Conservation (phyloP, 306 rosid species). For the Vigna unguiculata region DNA sequence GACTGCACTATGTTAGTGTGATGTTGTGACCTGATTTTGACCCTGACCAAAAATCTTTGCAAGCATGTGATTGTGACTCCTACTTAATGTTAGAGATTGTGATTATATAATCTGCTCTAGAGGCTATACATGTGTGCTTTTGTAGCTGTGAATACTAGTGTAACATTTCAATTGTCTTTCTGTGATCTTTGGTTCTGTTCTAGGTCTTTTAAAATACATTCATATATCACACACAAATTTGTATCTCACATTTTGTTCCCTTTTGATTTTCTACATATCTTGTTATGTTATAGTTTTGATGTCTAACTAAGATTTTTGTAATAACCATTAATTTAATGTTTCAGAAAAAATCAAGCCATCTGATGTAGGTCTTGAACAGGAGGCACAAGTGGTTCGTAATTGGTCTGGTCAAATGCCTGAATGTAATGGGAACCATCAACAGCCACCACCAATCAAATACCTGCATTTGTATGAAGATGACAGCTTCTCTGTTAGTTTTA, state of each 20-base stretch:
- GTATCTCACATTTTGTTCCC: slow-evolving; percentile 1
- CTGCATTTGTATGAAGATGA: slow-evolving; percentile 83
- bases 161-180: slow-evolving; percentile 18
- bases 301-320: slow-evolving; percentile 19
- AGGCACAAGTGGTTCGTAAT: slow-evolving; percentile 86
- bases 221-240: background rate
- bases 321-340: slow-evolving; percentile 42
- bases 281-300: slow-evolving; percentile 19
- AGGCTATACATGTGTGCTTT: background rate
- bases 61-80: background rate
- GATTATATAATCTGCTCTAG: background rate
- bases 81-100: background rate
- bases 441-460: slow-evolving; percentile 85
- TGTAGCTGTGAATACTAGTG: background rate
- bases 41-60: background rate
- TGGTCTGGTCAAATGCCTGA: slow-evolving; percentile 69
- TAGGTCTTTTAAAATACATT: slow-evolving; percentile 8
- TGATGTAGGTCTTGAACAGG: slow-evolving; percentile 95
- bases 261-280: slow-evolving; percentile 20
- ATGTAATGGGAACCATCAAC: slow-evolving; percentile 64
- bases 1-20: background rate
- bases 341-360: slow-evolving; percentile 96
- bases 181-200: background rate
- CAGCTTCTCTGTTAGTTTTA: slow-evolving; percentile 81
- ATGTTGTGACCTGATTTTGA: background rate